These are phyloP conservation scores for Mrakiaceae sp. DNA, from an alignment of 1,284 basidiomycete species.

Conservation along the genomic window DNA sequence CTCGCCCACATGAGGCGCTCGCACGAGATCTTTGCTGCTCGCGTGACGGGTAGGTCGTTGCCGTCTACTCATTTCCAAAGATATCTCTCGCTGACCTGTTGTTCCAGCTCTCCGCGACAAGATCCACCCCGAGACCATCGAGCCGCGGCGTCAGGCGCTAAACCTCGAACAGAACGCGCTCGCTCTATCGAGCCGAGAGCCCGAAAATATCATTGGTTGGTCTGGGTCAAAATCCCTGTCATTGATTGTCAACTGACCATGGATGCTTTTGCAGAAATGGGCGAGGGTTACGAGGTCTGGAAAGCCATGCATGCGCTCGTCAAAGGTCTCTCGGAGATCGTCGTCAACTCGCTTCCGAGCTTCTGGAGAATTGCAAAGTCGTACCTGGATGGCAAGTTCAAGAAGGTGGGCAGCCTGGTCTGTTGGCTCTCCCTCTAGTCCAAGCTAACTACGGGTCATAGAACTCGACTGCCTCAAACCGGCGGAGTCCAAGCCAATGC, in stretches of 20 bases:
- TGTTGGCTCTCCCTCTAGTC: conserved; percentile 18
- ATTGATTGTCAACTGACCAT: conserved; percentile 15
- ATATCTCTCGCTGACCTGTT: background rate
- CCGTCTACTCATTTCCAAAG: background rate
- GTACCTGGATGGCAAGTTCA: conserved; percentile 84
- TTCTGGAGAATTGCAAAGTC: conserved; percentile 89
- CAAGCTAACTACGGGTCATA: conserved; percentile 15
- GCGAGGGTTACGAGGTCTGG: conserved; percentile 65
- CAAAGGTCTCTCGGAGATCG: conserved; percentile 40
- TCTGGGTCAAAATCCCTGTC: conserved; percentile 7
- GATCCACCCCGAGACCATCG: conserved; percentile 33
- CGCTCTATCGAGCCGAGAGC: conserved; percentile 19
- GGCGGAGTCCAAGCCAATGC: conserved; percentile 68
- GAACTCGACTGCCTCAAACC: conserved; percentile 8
- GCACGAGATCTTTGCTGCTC: conserved; percentile 46
- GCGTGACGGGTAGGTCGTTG: conserved; percentile 45
- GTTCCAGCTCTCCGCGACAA: background rate
- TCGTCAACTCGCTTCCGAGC: conserved; percentile 57
- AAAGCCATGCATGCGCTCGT: conserved; percentile 56
- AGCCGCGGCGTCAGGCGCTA: conserved; percentile 45
- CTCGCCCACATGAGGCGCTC: conserved; percentile 62
- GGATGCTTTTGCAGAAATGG: conserved; percentile 41
- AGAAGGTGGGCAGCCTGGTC: conserved; percentile 42
- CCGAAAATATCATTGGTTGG: conserved; percentile 52
- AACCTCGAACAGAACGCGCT: conserved; percentile 30